Percentiles rank a stretch among this genome's conserved stretches.
Evolutionary conservation across 2,329 filamentous ascomycete species (phyloP).

Genomic region (Bipolaris gigantea): DNA sequence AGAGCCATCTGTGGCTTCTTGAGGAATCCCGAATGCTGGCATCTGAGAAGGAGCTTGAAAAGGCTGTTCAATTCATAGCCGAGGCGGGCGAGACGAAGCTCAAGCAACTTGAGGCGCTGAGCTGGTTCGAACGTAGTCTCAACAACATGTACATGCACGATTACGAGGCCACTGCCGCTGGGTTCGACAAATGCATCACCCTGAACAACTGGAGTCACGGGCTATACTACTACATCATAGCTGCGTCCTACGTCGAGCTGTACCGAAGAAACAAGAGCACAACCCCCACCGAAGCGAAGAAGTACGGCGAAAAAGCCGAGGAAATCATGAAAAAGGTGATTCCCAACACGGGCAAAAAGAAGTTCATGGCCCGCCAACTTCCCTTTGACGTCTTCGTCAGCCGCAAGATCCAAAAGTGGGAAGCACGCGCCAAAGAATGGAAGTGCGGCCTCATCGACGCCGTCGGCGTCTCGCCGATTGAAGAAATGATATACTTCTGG

Average conservation of each 20-base stretch:
- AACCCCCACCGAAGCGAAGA: constrained; percentile 49
- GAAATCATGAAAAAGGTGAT: constrained; percentile 73
- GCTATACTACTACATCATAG: constrained; percentile 88
- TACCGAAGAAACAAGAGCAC: constrained; percentile 65
- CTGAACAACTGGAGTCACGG: constrained; percentile 86
- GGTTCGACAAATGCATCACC: constrained; percentile 62
- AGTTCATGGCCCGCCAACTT: constrained; percentile 84
- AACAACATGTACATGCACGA: constrained; percentile 77
- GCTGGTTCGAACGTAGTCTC: constrained; percentile 81
- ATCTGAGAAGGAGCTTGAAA: constrained; percentile 65
- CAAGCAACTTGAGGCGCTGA: constrained; percentile 84
- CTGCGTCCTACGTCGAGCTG: constrained; percentile 74
- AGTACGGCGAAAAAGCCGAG: constrained; percentile 57
- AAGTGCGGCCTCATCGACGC: constrained; percentile 72
- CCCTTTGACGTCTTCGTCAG: constrained; percentile 86
- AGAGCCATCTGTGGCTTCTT: constrained; percentile 81
- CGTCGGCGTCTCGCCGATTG: constrained; percentile 74
- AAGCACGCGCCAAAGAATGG: constrained; percentile 70
- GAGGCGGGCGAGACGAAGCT: constrained; percentile 68
- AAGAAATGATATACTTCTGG: constrained; percentile 96
- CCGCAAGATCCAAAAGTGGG: constrained; percentile 87
- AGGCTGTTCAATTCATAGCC: constrained; percentile 67
- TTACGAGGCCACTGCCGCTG: constrained; percentile 71
- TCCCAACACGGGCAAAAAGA: constrained; percentile 77
- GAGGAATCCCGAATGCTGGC: constrained; percentile 81